Evolutionary conservation across 2,329 filamentous ascomycete species (phyloP).

Genomic region (Colletotrichum tropicale): DNA sequence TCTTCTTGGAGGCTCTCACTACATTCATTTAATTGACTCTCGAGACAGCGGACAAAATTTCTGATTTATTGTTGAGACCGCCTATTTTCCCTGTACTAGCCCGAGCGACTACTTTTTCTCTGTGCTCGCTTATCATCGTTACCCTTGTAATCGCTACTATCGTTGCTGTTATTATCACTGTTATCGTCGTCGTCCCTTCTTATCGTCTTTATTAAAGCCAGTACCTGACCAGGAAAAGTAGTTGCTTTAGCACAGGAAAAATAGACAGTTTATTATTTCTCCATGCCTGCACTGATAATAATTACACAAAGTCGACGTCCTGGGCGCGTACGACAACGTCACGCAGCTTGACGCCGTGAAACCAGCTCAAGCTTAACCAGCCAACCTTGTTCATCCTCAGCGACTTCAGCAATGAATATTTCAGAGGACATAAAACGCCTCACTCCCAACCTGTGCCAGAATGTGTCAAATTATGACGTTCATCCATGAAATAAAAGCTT

Average conservation of each 20-base stretch:
- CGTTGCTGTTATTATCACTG: not conserved
- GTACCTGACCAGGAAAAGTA: not conserved
- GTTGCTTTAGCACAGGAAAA: not conserved
- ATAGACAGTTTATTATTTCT: accelerated
- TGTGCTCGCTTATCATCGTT: not conserved
- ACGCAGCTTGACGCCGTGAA: not conserved
- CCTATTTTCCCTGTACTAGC: no score
- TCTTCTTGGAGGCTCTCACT: not conserved
- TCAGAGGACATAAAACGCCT: not conserved
- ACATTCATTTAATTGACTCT: not conserved
- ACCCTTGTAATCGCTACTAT: no score
- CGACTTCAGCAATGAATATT: accelerated
- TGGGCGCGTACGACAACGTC: not conserved
- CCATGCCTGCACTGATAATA: not conserved
- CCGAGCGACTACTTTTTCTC: not conserved
- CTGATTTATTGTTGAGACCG: not conserved
- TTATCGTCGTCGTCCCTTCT: not conserved
- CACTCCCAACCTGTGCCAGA: not conserved
- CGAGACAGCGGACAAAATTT: accelerated
- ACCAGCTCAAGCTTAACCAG: not conserved
- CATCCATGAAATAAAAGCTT: not conserved
- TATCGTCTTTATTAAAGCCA: not conserved
- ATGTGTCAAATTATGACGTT: not conserved
- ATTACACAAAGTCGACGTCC: not conserved
- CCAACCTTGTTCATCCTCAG: not conserved